Evolutionary conservation across 1,139 yeast species (phyloP).

Genomic region (Candida sanyaensis): DNA sequence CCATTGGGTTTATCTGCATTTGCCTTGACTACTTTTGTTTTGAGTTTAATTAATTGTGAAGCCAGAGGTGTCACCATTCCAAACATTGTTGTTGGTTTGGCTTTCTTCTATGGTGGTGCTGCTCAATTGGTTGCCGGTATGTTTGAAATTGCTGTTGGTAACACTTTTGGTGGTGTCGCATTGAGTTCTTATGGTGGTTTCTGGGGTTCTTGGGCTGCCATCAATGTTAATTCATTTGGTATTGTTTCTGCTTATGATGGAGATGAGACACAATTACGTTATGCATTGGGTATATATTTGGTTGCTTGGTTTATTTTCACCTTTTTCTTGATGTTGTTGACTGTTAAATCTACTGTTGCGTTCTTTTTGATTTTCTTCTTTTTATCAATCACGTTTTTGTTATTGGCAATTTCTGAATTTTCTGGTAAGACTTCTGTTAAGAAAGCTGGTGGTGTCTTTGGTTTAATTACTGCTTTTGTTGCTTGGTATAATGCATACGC

Average conservation of each 20-base stretch:
- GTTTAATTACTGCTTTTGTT: conserved; percentile 72
- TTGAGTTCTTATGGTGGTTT: conserved; percentile 83
- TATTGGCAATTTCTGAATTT: conserved; percentile 63
- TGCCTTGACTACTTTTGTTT: conserved; percentile 81
- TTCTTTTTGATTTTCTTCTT: conserved; percentile 69
- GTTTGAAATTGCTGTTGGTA: conserved; percentile 76
- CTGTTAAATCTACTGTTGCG: conserved; percentile 78
- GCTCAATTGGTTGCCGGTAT: conserved; percentile 74
- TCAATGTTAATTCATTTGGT: conserved; percentile 73
- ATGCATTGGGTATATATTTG: conserved; percentile 73
- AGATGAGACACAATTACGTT: conserved; percentile 25
- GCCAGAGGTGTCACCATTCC: conserved; percentile 38
- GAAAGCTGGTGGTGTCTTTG: conserved; percentile 80
- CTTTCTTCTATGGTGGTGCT: conserved; percentile 84
- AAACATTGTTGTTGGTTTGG: conserved; percentile 58
- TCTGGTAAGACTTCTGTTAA: conserved; percentile 28
- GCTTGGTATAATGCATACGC: conserved; percentile 94
- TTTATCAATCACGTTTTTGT: conserved; percentile 65
- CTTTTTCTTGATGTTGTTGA: conserved; percentile 61
- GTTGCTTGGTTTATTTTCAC: conserved; percentile 84
- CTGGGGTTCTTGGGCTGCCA: conserved; percentile 84
- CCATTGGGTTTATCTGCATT: conserved; percentile 85
- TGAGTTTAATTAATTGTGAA: conserved; percentile 55
- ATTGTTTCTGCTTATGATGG: conserved; percentile 57
- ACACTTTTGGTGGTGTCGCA: conserved; percentile 91